Base-by-base conservation (phyloP, 805 yeast species). In the Ogataea corticis region DNA sequence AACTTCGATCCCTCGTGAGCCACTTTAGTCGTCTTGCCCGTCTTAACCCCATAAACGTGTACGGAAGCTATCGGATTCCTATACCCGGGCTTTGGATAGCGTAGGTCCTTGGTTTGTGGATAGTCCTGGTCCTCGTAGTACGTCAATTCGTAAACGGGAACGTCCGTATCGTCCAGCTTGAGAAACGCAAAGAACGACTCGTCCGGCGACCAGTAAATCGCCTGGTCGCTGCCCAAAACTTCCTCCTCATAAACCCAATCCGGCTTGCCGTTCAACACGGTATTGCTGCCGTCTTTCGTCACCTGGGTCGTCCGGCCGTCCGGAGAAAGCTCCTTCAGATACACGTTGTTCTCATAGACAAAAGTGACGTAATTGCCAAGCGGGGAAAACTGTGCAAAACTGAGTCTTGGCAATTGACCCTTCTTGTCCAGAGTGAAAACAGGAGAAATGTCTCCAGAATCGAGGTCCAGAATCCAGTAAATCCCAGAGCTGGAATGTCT, bases 211-310 rank as follows among this genome's bases (percentile, higher is more conserved):
- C 92, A 86, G 86, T 89, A 85, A 11, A 85, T 66, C 0, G 85
- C 80, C 29, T 61, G 65, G 50, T 84, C 91, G 13, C 67, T 55
- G 0, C 73, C 74, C 11, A 82, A 64, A 1, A 87, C 87, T 56
- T 87, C 96, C 58, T 87, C 95, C 61, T 87, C 95, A 61, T 86
- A 86, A 1, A 86, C 83, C 94, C 95, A 87, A 57, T 86, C 94
- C 0, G 91, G 82, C 50, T 73, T 82, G 5, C 88, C 96, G 54
- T 86, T 82, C 49, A 75, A 72, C 3, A 85, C 67, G 14, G 72
- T 65, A 0, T 50, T 57, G 11, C 74, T 66, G 0, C 90, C 91
- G 58, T 79, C 85, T 4, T 50, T 48, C 0, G 85, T 77, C 9
- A 80, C 59, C 45, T 66, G 71, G 0, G 49, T 57, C 3, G 61